Percentiles rank a stretch among this genome's conserved stretches.
phyloP scores from a whole-genome alignment of 176 grass and related monocot genomes.

The Triticum urartu region DNA sequence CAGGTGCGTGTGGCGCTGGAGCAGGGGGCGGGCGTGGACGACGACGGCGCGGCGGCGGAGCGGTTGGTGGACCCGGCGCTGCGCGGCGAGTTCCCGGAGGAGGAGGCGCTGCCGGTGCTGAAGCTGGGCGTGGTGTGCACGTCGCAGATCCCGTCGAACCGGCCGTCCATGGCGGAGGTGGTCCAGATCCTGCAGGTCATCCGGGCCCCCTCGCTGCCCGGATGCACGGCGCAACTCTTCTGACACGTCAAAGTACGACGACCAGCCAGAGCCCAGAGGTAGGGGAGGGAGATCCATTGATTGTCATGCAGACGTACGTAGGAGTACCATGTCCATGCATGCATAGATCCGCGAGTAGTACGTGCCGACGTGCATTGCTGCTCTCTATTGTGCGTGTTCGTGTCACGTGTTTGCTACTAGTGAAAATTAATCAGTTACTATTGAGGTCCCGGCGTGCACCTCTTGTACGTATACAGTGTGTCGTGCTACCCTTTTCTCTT shows the following conservation, averaged over 20 bases:
- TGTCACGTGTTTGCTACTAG: not conserved
- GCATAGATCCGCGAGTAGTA: constrained; percentile 2
- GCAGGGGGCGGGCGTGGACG: constrained; percentile 41
- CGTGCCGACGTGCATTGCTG: not conserved
- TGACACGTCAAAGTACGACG: not conserved
- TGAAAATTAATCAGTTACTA: not conserved
- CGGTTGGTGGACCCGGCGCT: constrained; percentile 52
- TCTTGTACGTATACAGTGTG: not conserved
- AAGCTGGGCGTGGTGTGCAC: constrained; percentile 94
- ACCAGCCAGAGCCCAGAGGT: not conserved
- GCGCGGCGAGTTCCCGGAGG: constrained; percentile 66
- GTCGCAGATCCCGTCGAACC: constrained; percentile 86
- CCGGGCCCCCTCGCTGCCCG: constrained; percentile 51
- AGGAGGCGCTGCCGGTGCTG: constrained; percentile 90
- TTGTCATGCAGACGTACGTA: not conserved
- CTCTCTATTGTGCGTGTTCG: not conserved
- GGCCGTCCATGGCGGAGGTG: constrained; percentile 91
- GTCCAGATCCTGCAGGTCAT: constrained; percentile 99
- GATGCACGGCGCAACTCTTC: constrained; percentile 48
- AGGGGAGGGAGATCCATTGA: not conserved
- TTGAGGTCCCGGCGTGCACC: not conserved
- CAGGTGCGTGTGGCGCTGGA: constrained; percentile 65
- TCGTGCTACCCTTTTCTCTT: not conserved
- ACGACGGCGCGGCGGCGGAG: constrained; percentile 38
- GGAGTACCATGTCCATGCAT: not conserved